A percentile compares a stretch with the other conserved stretches of the same genome.
Evolutionary conservation across 2,329 filamentous ascomycete species (phyloP).

Genomic region (Penicillium sp.): DNA sequence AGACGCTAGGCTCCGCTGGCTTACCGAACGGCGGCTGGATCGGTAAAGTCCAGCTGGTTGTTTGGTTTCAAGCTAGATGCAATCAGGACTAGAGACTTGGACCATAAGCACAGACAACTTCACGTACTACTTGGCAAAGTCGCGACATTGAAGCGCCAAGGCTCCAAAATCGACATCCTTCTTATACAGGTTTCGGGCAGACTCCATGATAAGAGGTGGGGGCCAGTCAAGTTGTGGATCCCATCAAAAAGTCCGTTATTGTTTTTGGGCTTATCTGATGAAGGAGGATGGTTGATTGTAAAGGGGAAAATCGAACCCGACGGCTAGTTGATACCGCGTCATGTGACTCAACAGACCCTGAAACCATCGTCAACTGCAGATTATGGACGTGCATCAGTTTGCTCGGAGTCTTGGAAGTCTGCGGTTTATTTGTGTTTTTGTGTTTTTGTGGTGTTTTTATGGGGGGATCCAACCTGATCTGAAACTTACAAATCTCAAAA

Average conservation of each 20-base stretch:
- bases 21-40: conserved; percentile 74
- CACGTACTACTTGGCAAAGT: conserved; percentile 60
- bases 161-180: conserved; percentile 62
- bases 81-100: conserved; percentile 8
- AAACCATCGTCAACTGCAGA: not conserved
- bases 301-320: not conserved
- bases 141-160: conserved; percentile 59
- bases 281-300: not conserved
- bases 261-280: not conserved
- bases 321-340: not conserved
- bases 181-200: conserved; percentile 53
- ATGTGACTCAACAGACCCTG: conserved; percentile 1
- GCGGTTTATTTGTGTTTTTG: too few species aligned
- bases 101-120: not conserved
- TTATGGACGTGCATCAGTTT: too few species aligned
- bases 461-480: too few species aligned
- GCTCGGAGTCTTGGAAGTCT: too few species aligned
- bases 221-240: not conserved
- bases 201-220: conserved; percentile 28
- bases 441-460: too few species aligned
- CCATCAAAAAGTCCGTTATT: not conserved
- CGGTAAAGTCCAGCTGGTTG: conserved; percentile 74
- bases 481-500: too few species aligned
- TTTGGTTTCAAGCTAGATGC: conserved; percentile 51
- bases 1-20: conserved; percentile 3